Evolutionary conservation across 805 yeast species (phyloP), one percentile per base, ranked within the genome.

Genomic region (Priceomyces castillae): DNA sequence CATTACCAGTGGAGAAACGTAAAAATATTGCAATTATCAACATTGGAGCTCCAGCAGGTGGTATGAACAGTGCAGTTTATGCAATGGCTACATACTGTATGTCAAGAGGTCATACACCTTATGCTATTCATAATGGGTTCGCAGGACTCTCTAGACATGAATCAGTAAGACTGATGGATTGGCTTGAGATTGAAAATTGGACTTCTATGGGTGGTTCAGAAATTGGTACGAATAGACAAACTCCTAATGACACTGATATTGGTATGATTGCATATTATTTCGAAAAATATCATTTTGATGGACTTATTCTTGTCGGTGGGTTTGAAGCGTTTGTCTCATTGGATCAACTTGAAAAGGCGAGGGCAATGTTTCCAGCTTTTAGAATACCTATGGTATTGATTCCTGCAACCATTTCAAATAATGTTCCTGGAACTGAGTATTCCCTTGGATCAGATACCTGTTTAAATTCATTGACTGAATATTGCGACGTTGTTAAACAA

Each of bases 341-440:
- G 53, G 81, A 86, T 56, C 86, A 90, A 71, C 77, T 94, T 52
- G 85, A 86, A 54, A 75, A 76, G 53, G 89, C 94, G 25, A 80
- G 97, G 64, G 52, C 62, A 12, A 70, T 80, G 46, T 94, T 89
- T 69, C 98, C 99, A 35, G 82, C 92, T 22, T 87, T 94, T 71
- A 81, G 92, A 65, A 90, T 94, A 52, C 99, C 99, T 49, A 84
- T 92, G 87, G 86, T 87, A 34, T 80, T 88, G 54, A 76, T 94
- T 52, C 99, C 99, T 9, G 92, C 98, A 2, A 94, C 99, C 2
- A 88, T 94, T 51, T 90, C 97, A 14, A 94, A 94, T 71, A 94
- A 94, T 56, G 98, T 94, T 39, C 99, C 99, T n/a, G 99, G 99
- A 47, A 85, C 98, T 1, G 97, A 94, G 67, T 90, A 90, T 66